These are phyloP conservation scores for Fraxinus baroniana DNA, from an alignment of 305 asterid species.

Conservation along the genomic window DNA sequence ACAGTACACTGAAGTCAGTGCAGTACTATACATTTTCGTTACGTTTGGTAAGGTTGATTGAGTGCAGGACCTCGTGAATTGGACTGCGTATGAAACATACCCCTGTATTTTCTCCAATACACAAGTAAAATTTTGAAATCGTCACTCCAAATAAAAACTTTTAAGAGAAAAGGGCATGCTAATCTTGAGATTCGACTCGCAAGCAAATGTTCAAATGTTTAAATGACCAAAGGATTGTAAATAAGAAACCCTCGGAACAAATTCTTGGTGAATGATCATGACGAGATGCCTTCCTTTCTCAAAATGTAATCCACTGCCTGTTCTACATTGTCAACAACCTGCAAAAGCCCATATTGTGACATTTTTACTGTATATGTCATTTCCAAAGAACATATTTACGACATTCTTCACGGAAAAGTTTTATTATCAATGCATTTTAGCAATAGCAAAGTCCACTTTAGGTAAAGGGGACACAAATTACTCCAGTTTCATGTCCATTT, in stretches of 20 bases:
- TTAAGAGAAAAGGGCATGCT: not conserved
- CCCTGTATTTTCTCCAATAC: not conserved
- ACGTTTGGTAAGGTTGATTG: not conserved
- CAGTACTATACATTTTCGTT: not conserved
- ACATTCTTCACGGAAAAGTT: not conserved
- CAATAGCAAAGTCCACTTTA: not conserved
- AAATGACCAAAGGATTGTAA: not conserved
- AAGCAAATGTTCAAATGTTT: not conserved
- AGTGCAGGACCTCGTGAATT: not conserved
- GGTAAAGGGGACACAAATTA: not conserved
- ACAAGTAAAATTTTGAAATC: not conserved
- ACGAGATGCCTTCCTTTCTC: constrained; percentile 49
- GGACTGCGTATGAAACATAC: not conserved
- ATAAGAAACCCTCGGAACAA: not conserved
- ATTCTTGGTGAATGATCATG: constrained; percentile 5
- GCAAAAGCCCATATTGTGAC: constrained; percentile 17
- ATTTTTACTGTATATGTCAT: not conserved
- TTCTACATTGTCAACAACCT: constrained; percentile 88
- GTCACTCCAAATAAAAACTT: not conserved
- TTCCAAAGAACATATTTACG: not conserved
- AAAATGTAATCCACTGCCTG: constrained; percentile 83
- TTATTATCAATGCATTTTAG: not conserved
- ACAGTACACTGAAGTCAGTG: not conserved
- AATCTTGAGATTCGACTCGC: not conserved
- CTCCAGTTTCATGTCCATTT: not conserved